These are phyloP conservation scores for Nemania sp. DNA, from an alignment of 2,329 filamentous ascomycete species.

Conservation along the genomic window DNA sequence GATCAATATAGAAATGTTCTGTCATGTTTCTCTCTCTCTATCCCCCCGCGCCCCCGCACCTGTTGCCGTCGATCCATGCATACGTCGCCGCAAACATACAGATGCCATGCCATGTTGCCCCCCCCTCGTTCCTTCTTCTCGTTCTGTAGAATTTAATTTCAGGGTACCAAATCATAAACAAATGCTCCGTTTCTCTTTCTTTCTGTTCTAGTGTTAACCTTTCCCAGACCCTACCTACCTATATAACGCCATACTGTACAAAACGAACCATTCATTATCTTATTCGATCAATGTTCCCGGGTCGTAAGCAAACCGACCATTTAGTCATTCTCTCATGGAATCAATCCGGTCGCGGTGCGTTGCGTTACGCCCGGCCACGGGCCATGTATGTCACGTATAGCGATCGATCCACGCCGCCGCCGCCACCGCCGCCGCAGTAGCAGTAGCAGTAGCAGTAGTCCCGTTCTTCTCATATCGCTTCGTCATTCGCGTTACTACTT, in stretches of 20 bases:
- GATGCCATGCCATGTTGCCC: too few relatives aligned
- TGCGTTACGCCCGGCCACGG: not conserved
- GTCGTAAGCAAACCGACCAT: not conserved
- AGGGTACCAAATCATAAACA: not conserved
- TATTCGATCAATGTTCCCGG: conserved; percentile 4
- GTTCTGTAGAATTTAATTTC: too few relatives aligned
- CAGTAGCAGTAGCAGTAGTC: too few relatives aligned
- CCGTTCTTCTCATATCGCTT: conserved; percentile 7
- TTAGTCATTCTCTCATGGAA: not conserved
- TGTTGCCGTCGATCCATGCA: too few relatives aligned
- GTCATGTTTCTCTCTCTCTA: not conserved
- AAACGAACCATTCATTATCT: too few relatives aligned
- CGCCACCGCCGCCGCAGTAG: too few relatives aligned
- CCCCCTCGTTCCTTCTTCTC: too few relatives aligned
- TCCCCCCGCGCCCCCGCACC: not conserved
- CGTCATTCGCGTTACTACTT: not conserved
- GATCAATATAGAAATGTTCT: not conserved
- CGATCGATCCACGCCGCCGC: conserved; percentile 11
- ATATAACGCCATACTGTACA: conserved; percentile 16
- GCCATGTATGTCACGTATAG: too few relatives aligned
- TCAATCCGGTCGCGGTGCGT: conserved; percentile 4
- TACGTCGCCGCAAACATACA: too few relatives aligned
- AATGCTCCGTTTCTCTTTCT: not conserved
- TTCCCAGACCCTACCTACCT: conserved; percentile 8
- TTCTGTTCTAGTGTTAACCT: conserved; percentile 13